Evolutionary conservation across 805 yeast species (phyloP).

Genomic region (Yamadazyma akitaensis): DNA sequence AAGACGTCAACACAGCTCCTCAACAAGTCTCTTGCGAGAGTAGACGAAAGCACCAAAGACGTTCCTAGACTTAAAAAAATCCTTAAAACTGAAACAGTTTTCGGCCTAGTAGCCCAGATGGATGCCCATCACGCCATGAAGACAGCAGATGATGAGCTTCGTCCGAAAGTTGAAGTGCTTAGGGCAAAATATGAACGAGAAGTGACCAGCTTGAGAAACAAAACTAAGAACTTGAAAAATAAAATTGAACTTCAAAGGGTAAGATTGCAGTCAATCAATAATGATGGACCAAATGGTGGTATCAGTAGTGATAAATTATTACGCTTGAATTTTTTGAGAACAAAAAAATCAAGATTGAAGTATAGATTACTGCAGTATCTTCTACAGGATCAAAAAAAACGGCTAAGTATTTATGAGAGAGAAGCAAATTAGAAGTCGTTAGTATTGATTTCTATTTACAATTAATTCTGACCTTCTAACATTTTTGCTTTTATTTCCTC

Average conservation of each 20-base stretch:
- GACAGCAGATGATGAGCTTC: constrained; percentile 32
- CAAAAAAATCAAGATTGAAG: constrained; percentile 44
- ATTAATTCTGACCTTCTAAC: not conserved
- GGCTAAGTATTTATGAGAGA: constrained; percentile 1
- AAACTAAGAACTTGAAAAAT: constrained; percentile 28
- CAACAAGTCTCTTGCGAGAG: constrained; percentile 26
- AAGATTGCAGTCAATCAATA: constrained; percentile 25
- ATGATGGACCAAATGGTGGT: constrained; percentile 5
- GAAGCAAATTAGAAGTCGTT: not conserved
- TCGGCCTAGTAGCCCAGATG: constrained; percentile 49
- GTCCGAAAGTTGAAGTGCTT: constrained; percentile 39
- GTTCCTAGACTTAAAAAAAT: constrained; percentile 37
- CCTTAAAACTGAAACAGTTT: constrained; percentile 44
- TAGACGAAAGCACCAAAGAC: constrained; percentile 39
- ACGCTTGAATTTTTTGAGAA: constrained; percentile 35
- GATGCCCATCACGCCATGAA: constrained; percentile 42
- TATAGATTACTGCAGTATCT: constrained; percentile 29
- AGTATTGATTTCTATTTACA: not conserved
- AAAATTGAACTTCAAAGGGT: constrained; percentile 41
- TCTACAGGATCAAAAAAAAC: constrained; percentile 16
- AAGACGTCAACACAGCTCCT: constrained; percentile 32
- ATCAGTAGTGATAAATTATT: constrained; percentile 33
- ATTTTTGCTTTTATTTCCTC: constrained; percentile 18
- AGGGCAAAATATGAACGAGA: constrained; percentile 30
- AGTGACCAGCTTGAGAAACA: constrained; percentile 30